Evolutionary conservation across 495 filamentous ascomycete genomes (phyloP).

Genomic region (Penicillium verhagenii): DNA sequence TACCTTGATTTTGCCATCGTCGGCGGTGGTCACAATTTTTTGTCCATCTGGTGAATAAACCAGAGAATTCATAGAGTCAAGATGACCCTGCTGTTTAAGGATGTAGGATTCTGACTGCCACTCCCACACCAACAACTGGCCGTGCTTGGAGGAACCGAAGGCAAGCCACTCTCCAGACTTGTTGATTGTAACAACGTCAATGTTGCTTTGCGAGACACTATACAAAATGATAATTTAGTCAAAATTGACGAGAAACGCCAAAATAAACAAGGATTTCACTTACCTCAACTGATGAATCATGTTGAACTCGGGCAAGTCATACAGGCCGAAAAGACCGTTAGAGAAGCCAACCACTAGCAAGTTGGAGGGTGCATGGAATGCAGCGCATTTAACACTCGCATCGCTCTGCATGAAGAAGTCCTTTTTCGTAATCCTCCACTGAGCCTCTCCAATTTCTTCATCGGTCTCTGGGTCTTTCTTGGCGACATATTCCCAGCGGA

Average conservation of each 20-base stretch:
- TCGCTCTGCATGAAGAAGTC: conserved; percentile 92
- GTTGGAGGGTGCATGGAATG: conserved; percentile 82
- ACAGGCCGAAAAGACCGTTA: conserved; percentile 86
- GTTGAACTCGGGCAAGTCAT: conserved; percentile 97
- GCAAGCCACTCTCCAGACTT: conserved; percentile 95
- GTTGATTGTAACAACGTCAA: conserved; percentile 90
- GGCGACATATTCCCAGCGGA: conserved; percentile 60
- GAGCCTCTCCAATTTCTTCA: conserved; percentile 58
- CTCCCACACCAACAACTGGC: conserved; percentile 96
- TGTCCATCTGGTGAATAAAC: conserved; percentile 93
- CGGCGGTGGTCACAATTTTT: conserved; percentile 85
- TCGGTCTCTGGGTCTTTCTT: conserved; percentile 58
- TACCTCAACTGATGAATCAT: conserved; percentile 81
- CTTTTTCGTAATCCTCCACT: conserved; percentile 83
- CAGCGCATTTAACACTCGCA: conserved; percentile 81
- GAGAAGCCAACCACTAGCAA: conserved; percentile 92
- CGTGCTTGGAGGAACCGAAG: conserved; percentile 93
- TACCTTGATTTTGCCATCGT: conserved; percentile 97
- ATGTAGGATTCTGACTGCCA: conserved; percentile 99
- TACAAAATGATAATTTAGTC: conserved; percentile 27
- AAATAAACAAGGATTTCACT: neutral
- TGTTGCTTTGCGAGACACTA: conserved; percentile 93
- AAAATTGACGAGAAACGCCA: neutral
- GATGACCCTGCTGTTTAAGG: conserved; percentile 94
- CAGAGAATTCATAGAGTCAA: conserved; percentile 92